Evolutionary conservation across 2,329 filamentous ascomycete genomes (phyloP).

Genomic region (Calonectria multiphialidica): DNA sequence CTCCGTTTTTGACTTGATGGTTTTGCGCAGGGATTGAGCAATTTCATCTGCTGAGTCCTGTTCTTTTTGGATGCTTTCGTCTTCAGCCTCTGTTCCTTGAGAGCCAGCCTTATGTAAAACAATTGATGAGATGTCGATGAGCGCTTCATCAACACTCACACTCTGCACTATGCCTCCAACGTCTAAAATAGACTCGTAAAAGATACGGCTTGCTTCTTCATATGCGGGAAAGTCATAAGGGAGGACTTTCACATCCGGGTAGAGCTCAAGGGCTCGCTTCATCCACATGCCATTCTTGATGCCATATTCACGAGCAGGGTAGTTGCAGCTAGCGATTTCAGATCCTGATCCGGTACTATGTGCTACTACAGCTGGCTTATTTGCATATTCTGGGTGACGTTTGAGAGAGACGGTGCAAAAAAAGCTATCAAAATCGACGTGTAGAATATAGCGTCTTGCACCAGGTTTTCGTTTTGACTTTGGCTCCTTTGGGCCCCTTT

Average conservation of each 20-base stretch:
- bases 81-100: conserved; percentile 71
- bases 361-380: conserved; percentile 89
- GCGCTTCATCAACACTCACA: conserved; percentile 95
- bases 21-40: conserved; percentile 71
- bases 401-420: conserved; percentile 93
- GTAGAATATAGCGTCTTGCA: conserved; percentile 84
- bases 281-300: conserved; percentile 99
- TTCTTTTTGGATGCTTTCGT: conserved; percentile 80
- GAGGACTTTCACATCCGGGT: conserved; percentile 87
- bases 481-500: conserved; percentile 67
- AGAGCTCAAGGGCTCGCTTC: conserved; percentile 87
- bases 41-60: conserved; percentile 83
- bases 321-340: conserved; percentile 98
- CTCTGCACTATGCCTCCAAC: conserved; percentile 90
- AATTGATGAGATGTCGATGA: conserved; percentile 83
- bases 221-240: conserved; percentile 97
- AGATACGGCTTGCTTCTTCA: conserved; percentile 88
- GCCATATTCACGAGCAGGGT: conserved; percentile 86
- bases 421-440: conserved; percentile 98
- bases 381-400: conserved; percentile 78
- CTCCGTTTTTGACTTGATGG: conserved; percentile 79
- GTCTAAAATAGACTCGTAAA: conserved; percentile 86
- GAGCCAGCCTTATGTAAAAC: conserved; percentile 76
- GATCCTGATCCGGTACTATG: conserved; percentile 88
- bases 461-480: conserved; percentile 67